Evolutionary conservation across 75 land plant species (phyloP), one percentile per base, ranked within the genome.

Genomic region (Selaginella moellendorffii): DNA sequence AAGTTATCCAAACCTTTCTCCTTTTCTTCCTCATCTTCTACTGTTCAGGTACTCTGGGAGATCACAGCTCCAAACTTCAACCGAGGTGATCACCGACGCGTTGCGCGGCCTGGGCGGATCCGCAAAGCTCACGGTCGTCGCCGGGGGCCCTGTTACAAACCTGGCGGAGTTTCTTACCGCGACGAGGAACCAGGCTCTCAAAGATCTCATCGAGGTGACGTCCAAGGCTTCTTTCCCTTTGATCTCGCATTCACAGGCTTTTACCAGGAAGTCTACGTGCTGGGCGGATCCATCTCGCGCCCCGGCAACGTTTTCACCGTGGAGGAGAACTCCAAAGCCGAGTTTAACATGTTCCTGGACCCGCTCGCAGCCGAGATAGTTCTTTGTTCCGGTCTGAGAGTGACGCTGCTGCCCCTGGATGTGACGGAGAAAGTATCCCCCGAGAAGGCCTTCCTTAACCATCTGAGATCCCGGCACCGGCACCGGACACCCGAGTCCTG

Each of bases 321-420:
- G 19, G 80, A 82, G 27, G 68, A 74, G 46, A 87, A 87, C 54
- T 51, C 73, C 51, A 71, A 68, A 63, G 69, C 88, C 28, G 92
- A 87, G 58, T 76, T 87, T 66, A 84, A 84, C 63, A 73, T 87
- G 72, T 87, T 78, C 64, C 81, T 87, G 28, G 88, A 84, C 27
- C 92, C 92, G 25, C 36, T 73, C 27, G 92, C 83, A 69, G 87
- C 92, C 52, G 73, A 80, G 69, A 63, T 72, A 1, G 87, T 82
- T 5, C 52, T 87, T 12, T 73, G 74, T 1, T 78, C 88, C 30
- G 63, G 29, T 10, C 71, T 84, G 2, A 31, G 78, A 29, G 74
- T 84, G 64, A 82, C 77, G 2, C 77, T 87, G 5, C 68, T 87
- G 42, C 92, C 92, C 5, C 80, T 82, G 2, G 24, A 54, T 58